phyloP scores from a whole-genome alignment of 2,329 filamentous ascomycete genomes.

The Pseudogymnoascus sp. region DNA sequence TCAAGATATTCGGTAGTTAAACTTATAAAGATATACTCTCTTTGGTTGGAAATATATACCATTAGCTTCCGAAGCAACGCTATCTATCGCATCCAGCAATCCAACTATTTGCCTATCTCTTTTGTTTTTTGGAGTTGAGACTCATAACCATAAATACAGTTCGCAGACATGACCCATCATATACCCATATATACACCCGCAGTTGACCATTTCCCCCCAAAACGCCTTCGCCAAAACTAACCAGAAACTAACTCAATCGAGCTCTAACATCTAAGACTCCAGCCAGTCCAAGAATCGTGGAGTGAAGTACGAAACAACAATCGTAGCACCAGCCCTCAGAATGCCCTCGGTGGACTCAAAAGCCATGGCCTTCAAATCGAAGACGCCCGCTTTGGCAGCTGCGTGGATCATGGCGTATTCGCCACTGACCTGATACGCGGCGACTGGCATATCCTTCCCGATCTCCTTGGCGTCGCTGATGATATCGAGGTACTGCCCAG shows the following conservation, averaged over 20 bases:
- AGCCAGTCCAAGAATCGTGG: constrained; percentile 69
- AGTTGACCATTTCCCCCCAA: background rate
- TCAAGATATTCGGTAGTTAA: background rate
- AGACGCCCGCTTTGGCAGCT: constrained; percentile 89
- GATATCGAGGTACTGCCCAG: constrained; percentile 91
- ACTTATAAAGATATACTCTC: background rate
- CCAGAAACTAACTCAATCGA: background rate
- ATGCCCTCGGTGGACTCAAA: constrained; percentile 94
- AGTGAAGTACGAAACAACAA: constrained; percentile 90
- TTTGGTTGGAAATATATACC: background rate
- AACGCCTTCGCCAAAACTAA: constrained; percentile 1
- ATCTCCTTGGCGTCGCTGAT: constrained; percentile 96
- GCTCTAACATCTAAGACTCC: constrained; percentile 36
- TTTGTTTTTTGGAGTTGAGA: constrained; percentile 6
- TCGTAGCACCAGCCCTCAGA: constrained; percentile 82
- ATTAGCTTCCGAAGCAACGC: constrained; percentile 1
- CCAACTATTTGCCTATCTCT: background rate
- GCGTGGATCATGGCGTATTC: constrained; percentile 98
- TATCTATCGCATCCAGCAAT: constrained; percentile 6
- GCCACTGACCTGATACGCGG: constrained; percentile 93
- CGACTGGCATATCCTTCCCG: constrained; percentile 82
- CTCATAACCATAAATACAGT: constrained; percentile 3
- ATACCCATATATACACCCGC: background rate
- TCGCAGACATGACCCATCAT: background rate
- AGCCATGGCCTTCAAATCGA: constrained; percentile 89